These are phyloP conservation scores for Imleria badia DNA, from an alignment of 768 basidiomycete genomes.

Conservation along the genomic window DNA sequence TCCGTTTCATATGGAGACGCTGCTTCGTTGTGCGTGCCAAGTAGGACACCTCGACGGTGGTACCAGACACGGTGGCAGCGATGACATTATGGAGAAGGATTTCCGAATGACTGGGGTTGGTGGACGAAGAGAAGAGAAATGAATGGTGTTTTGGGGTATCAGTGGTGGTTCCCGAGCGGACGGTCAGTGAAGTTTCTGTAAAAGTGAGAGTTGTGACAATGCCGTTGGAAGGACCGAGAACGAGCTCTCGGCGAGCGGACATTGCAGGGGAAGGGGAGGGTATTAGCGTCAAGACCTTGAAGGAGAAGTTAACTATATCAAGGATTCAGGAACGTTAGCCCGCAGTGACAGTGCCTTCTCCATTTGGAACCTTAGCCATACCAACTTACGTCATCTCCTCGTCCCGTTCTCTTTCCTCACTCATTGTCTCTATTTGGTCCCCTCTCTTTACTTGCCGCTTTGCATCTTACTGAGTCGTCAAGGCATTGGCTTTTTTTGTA, in stretches of 20 bases:
- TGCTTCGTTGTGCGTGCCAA: conserved; percentile 45
- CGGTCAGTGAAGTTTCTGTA: conserved; percentile 24
- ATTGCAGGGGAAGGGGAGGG: conserved; percentile 7
- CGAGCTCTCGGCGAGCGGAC: conserved; percentile 20
- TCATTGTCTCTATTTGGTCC: no score
- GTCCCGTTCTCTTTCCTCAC: no score
- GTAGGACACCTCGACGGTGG: conserved; percentile 49
- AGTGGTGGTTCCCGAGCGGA: conserved; percentile 19
- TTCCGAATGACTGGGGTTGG: conserved; percentile 16
- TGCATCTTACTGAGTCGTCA: no score
- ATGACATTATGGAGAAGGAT: conserved; percentile 55
- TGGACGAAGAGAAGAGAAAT: conserved; percentile 10
- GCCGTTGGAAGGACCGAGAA: conserved; percentile 16
- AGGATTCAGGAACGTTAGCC: no score
- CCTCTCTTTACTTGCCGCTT: no score
- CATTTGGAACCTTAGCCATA: no score
- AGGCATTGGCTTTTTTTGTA: no score
- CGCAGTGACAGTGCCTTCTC: no score
- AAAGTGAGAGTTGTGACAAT: conserved; percentile 25
- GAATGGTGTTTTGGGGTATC: conserved; percentile 3
- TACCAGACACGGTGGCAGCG: conserved; percentile 42
- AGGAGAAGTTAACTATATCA: conserved; percentile 2
- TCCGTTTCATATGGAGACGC: conserved; percentile 35
- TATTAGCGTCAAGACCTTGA: neutral
- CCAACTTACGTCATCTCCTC: no score